Percentiles rank a stretch among this genome's conserved stretches.
These are phyloP conservation scores for Syncephalis fuscata DNA, from an alignment of 371 early-diverging fungal genomes.

Conservation along the genomic window DNA sequence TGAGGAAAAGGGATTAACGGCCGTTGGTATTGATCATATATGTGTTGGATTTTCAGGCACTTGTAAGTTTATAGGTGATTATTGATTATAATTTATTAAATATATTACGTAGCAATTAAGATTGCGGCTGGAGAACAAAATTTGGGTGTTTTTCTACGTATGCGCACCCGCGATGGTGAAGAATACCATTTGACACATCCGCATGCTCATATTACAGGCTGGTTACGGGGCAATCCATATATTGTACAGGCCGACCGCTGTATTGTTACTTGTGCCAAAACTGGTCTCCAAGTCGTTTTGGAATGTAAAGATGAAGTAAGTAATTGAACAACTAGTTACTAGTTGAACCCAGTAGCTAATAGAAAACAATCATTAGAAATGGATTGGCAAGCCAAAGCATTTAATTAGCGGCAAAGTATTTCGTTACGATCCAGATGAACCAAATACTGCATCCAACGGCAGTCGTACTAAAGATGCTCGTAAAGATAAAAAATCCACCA, in stretches of 20 bases:
- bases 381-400: slow-evolving; percentile 28
- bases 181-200: slow-evolving; percentile 27
- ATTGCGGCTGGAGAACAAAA: slow-evolving; percentile 27
- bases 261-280: slow-evolving; percentile 22
- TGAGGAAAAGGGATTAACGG: slow-evolving; percentile 24
- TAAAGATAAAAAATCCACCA: slow-evolving; percentile 15
- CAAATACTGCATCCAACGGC: slow-evolving; percentile 5
- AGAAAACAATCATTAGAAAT: slow-evolving; percentile 8
- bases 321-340: background rate
- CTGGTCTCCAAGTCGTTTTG: slow-evolving; percentile 20
- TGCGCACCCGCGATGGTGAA: slow-evolving; percentile 26
- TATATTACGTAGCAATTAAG: slow-evolving; percentile 15
- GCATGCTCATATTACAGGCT: slow-evolving; percentile 22
- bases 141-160: slow-evolving; percentile 29
- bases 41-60: slow-evolving; percentile 34
- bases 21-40: slow-evolving; percentile 33
- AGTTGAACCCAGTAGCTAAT: background rate
- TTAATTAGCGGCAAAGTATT: slow-evolving; percentile 28
- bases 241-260: slow-evolving; percentile 17
- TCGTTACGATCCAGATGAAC: slow-evolving; percentile 19
- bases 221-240: slow-evolving; percentile 22
- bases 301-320: slow-evolving; percentile 31
- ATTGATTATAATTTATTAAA: background rate
- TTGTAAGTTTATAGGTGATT: slow-evolving; percentile 5
- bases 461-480: slow-evolving; percentile 15